Conservation (phyloP, 371 early-diverging fungal species). For the Circinella umbellata region DNA sequence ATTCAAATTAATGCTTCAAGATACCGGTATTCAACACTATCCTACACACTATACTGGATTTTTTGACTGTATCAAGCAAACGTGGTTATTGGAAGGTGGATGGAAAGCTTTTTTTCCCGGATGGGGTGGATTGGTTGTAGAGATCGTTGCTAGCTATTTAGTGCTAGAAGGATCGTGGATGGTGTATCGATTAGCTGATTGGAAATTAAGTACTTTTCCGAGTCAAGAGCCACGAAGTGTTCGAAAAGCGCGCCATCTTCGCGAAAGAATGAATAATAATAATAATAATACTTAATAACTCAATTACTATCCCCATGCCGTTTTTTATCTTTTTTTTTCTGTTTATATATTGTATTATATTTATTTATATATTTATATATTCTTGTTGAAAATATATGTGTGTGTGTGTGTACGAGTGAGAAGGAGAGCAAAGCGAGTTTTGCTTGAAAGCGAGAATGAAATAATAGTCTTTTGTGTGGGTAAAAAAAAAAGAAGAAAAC, state of each 20-base stretch:
- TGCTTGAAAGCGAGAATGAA: no score
- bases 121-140: conserved; percentile 45
- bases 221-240: conserved; percentile 15
- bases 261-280: conserved; percentile 11
- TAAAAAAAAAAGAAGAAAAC: no score
- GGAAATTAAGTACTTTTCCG: conserved; percentile 26
- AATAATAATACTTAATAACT: background rate
- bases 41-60: conserved; percentile 53
- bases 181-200: conserved; percentile 33
- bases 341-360: background rate
- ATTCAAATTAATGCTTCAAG: conserved; percentile 60
- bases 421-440: no score
- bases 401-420: no score
- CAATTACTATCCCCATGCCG: background rate
- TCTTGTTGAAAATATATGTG: no score
- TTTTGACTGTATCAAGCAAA: conserved; percentile 46
- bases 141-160: conserved; percentile 39
- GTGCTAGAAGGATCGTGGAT: conserved; percentile 52
- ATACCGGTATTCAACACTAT: conserved; percentile 44
- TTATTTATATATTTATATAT: no score
- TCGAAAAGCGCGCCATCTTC: conserved; percentile 12
- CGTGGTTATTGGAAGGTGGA: conserved; percentile 42
- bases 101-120: conserved; percentile 50
- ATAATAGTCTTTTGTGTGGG: no score
- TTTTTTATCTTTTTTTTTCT: background rate